Conservation (phyloP, 768 basidiomycete genomes). For the Boletus subcaerulescens region DNA sequence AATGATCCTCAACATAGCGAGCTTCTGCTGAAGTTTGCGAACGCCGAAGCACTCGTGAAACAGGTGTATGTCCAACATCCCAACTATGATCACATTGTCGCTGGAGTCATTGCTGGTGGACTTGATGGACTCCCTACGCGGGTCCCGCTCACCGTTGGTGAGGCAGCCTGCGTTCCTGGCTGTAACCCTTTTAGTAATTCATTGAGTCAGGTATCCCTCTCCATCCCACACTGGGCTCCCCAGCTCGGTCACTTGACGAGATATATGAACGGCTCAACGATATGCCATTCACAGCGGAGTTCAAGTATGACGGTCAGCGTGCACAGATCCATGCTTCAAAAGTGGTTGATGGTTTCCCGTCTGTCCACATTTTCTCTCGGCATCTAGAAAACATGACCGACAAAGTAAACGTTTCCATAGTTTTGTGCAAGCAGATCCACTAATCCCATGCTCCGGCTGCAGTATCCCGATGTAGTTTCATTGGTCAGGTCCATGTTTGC, state of each 20-base stretch:
- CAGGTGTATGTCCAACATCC: slow-evolving; percentile 78
- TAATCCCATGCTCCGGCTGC: slow-evolving; percentile 13
- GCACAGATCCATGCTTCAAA: slow-evolving; percentile 69
- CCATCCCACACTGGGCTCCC: slow-evolving; percentile 83
- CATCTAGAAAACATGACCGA: slow-evolving; percentile 92
- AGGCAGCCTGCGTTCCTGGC: slow-evolving; percentile 22
- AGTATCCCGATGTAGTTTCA: slow-evolving; percentile 82
- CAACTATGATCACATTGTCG: slow-evolving; percentile 66
- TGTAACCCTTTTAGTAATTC: slow-evolving; percentile 9
- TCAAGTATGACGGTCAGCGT: slow-evolving; percentile 88
- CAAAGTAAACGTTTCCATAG: slow-evolving; percentile 47
- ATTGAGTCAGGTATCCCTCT: slow-evolving; percentile 66
- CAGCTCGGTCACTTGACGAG: slow-evolving; percentile 78
- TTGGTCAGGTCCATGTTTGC: slow-evolving; percentile 54
- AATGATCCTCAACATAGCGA: slow-evolving; percentile 33
- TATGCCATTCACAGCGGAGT: slow-evolving; percentile 77
- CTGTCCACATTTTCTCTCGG: slow-evolving; percentile 76
- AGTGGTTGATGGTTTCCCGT: slow-evolving; percentile 24
- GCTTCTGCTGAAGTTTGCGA: slow-evolving; percentile 42
- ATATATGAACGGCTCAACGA: slow-evolving; percentile 70
- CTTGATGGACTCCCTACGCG: slow-evolving; percentile 55
- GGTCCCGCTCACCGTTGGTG: slow-evolving; percentile 71
- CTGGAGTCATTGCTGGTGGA: slow-evolving; percentile 57
- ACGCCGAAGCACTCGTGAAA: slow-evolving; percentile 64
- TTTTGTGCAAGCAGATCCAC: background rate